Percentiles rank a stretch among this genome's conserved stretches.
Evolutionary conservation across 2,329 filamentous ascomycete genomes (phyloP).

Genomic region (Juglanconis oblonga): DNA sequence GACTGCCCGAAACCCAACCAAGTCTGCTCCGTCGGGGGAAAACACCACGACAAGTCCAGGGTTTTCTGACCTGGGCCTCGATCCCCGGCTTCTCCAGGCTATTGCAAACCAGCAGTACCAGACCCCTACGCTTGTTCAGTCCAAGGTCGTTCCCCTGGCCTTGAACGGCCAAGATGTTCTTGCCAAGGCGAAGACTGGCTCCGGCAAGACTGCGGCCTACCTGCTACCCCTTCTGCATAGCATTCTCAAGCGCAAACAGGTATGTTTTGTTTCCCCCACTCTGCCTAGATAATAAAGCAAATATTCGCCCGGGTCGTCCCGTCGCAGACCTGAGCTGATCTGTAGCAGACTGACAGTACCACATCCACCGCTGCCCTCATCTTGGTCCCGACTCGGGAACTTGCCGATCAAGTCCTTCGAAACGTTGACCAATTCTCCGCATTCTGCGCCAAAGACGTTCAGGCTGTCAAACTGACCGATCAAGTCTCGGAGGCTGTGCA

Average conservation of each 20-base stretch:
- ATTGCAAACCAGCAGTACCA: constrained; percentile 81
- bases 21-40: constrained; percentile 21
- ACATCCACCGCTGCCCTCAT: constrained; percentile 72
- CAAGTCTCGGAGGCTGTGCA: constrained; percentile 89
- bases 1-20: constrained; percentile 27
- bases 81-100: constrained; percentile 81
- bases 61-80: constrained; percentile 79
- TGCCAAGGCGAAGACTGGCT: constrained; percentile 90
- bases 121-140: constrained; percentile 84
- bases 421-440: constrained; percentile 71
- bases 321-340: not conserved
- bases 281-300: not conserved
- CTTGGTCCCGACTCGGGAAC: constrained; percentile 89
- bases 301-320: constrained; percentile 20
- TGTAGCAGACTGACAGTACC: constrained; percentile 42
- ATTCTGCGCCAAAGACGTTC: constrained; percentile 82
- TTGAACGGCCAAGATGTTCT: constrained; percentile 86
- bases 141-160: constrained; percentile 81
- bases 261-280: constrained; percentile 30
- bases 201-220: constrained; percentile 97
- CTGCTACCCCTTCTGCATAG: constrained; percentile 83
- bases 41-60: constrained; percentile 29
- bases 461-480: constrained; percentile 81
- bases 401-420: constrained; percentile 86
- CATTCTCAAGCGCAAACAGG: constrained; percentile 75